Evolutionary conservation across 139 green algal species (phyloP).

Genomic region (Coccomyxa sp.): DNA sequence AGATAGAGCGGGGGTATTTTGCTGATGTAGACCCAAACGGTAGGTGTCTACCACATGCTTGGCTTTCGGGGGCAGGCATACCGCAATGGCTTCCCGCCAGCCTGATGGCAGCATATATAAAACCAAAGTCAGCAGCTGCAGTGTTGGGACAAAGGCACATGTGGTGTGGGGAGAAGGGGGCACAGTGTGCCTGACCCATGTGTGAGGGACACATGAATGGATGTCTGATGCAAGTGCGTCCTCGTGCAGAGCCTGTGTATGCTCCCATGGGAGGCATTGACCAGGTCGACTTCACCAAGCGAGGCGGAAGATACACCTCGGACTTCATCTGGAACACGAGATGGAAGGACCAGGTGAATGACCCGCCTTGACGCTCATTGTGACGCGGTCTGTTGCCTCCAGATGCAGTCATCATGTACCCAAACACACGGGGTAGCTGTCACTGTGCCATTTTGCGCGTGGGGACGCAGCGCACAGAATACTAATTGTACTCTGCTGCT

Average conservation of each 20-base stretch:
- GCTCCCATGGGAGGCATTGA: conserved; percentile 22
- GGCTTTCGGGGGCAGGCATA: background rate
- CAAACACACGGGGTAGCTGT: background rate
- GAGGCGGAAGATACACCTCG: conserved; percentile 59
- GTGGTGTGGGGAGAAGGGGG: too few species aligned
- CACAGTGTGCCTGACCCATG: too few species aligned
- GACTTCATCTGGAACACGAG: conserved; percentile 90
- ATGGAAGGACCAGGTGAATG: conserved; percentile 51
- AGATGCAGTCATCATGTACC: background rate
- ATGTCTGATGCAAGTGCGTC: too few species aligned
- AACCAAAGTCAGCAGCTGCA: too few species aligned
- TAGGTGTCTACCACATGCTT: background rate
- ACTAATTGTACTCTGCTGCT: too few species aligned
- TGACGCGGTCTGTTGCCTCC: background rate
- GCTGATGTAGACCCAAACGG: conserved; percentile 39
- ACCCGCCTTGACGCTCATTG: background rate
- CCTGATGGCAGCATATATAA: too few species aligned
- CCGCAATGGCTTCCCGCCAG: too few species aligned
- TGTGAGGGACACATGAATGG: background rate
- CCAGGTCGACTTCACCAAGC: conserved; percentile 51
- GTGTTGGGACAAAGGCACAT: too few species aligned
- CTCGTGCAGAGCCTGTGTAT: conserved; percentile 28
- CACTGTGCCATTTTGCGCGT: background rate
- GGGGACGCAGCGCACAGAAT: background rate
- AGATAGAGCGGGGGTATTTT: conserved; percentile 54